Evolutionary conservation across 2,329 filamentous ascomycete genomes (phyloP), one percentile per base, ranked within the genome.

Genomic region (Alternaria sp.): DNA sequence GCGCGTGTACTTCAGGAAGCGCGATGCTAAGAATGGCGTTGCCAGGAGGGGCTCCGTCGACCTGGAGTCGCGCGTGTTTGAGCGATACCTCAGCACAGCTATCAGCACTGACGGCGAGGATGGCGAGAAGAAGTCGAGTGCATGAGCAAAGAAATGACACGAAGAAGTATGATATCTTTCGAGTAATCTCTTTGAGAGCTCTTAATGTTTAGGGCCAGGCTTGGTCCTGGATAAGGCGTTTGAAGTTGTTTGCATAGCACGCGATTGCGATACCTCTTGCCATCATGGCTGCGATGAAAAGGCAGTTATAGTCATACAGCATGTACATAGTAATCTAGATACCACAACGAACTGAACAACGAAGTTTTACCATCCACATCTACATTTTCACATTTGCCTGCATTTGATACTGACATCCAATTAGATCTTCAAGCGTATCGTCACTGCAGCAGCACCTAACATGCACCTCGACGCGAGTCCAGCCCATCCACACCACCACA

Each of bases 1-100:
- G 82, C 81, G 90, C 1, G 76, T 76, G 6, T 80, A 67, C 61
- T 79, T 79, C 63, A 68, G 74, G 67, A 67, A 61, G 50, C 65
- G 53, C 40, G 75, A 73, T 40, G 64, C 56, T 21, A 69, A 76
- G 57, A 45, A 52, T 3, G 68, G 72, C 8, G 52, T 43, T 44
- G 66, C 63, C 28, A 64, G 75, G 47, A 68, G 72, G 50, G 75
- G 75, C 40, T 75, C 72, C 10, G 59, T 77, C 26, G 75, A 77
- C 57, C 54, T 77, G 12, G 75, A 77, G 69, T 63, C 71, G 59
- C 71, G 70, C 40, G 70, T 73, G 7, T 77, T 77, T 54, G 75
- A 75, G 63, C 70, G 73, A 51, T 77, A 76, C 56, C 73, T 77
- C 57, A 76, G 73, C 60, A 75, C 72, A 9, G 73, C 72, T 23